phyloP scores from a whole-genome alignment of 2,329 filamentous ascomycete species.

The Monilinia fructicola region DNA sequence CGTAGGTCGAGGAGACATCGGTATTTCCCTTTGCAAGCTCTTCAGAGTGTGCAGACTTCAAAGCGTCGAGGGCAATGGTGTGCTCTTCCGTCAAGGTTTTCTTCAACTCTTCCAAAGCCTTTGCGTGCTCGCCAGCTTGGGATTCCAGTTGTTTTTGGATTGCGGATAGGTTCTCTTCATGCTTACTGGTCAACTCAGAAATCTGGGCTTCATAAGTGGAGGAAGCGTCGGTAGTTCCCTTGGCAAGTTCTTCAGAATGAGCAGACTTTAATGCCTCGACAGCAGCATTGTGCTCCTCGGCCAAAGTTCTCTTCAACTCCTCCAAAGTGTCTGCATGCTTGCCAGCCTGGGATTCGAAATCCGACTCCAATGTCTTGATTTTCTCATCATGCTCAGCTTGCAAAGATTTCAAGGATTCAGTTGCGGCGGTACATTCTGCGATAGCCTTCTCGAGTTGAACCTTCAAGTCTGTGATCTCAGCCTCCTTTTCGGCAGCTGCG shows the following conservation, averaged over 20 bases:
- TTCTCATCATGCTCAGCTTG: slow-evolving; percentile 40
- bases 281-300: slow-evolving; percentile 52
- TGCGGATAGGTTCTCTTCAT: slow-evolving; percentile 50
- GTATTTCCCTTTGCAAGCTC: slow-evolving; percentile 50
- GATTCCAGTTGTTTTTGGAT: slow-evolving; percentile 55
- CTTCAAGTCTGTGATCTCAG: slow-evolving; percentile 39
- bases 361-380: slow-evolving; percentile 1
- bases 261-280: slow-evolving; percentile 53
- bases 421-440: slow-evolving; percentile 39
- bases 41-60: slow-evolving; percentile 54
- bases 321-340: slow-evolving; percentile 43
- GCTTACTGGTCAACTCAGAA: slow-evolving; percentile 50
- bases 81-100: slow-evolving; percentile 53
- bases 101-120: slow-evolving; percentile 50
- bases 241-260: slow-evolving; percentile 51
- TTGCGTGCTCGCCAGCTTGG: slow-evolving; percentile 28
- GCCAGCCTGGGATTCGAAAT: slow-evolving; percentile 10
- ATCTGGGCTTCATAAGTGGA: slow-evolving; percentile 51
- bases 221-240: slow-evolving; percentile 47
- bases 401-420: slow-evolving; percentile 34
- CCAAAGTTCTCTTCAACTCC: slow-evolving; percentile 50
- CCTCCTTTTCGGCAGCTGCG: slow-evolving; percentile 42
- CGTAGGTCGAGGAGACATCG: slow-evolving; percentile 47
- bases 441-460: slow-evolving; percentile 45
- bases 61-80: slow-evolving; percentile 48